Base-by-base conservation (phyloP, 305 asterid genomes). In the Petunia hybrid region DNA sequence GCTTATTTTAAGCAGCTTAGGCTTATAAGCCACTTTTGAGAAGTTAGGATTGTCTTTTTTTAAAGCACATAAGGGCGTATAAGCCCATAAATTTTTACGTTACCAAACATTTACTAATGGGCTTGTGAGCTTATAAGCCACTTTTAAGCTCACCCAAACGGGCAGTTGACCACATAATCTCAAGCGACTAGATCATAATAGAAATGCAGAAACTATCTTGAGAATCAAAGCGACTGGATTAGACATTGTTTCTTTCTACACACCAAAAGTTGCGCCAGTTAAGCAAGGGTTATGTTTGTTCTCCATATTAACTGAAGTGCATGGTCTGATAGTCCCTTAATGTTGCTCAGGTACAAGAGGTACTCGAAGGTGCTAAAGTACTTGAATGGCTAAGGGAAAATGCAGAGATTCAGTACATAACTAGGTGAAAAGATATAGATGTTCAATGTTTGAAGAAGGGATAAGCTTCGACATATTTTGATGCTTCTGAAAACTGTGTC, bases 331-430 rank as follows among this genome's bases (percentile, higher is more conserved):
- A 41, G 57, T 42, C 14, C 62, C 35, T 65, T 3, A 55, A 53
- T 74, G n/a, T 82, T 78, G 80, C 43, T 45, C 80, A 95, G 99
- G 99, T 95, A 59, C 94, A 91, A 90, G 99, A 95, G 86, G 92
- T 94, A 76, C 97, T 95, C 0, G 98, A 95, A 88, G 98, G 98
- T 85, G 97, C 97, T 65, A 91, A 94, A 85, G 98, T 95, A 82
- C 97, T 95, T 1, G 98, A 95, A 84, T 95, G 97, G 97, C 92
- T 95, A 2, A 90, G 90, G 87, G 94, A 91, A 83, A 90, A 90
- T 69, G 92, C 97, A 14, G 92, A 94, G 6, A 85, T 95, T 76
- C 92, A 85, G 85, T 92, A 91, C 87, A 88, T 83, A 82, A 91
- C 91, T 22, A 91, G 87, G 85, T 91, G 83, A 45, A 74, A 76